These are phyloP conservation scores for Kregervanrija pseudodelftensis DNA, from an alignment of 805 yeast species.

Conservation along the genomic window DNA sequence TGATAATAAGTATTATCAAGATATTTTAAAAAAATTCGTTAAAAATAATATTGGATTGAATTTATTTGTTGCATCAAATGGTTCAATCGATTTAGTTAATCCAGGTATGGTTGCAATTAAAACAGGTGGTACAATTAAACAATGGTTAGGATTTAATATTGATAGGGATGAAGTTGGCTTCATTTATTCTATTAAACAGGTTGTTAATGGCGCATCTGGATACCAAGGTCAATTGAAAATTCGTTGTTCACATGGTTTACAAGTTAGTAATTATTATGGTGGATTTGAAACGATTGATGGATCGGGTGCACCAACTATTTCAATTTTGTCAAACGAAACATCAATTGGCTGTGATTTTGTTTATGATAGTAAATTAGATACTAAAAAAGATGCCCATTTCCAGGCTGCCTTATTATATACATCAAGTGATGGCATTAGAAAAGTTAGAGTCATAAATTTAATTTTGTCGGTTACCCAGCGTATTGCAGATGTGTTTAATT, in stretches of 20 bases:
- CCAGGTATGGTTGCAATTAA: conserved; percentile 54
- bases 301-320: conserved; percentile 21
- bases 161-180: conserved; percentile 63
- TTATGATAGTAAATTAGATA: conserved; percentile 68
- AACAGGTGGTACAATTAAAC: conserved; percentile 65
- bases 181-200: conserved; percentile 49
- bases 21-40: conserved; percentile 50
- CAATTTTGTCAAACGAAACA: conserved; percentile 39
- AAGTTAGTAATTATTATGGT: conserved; percentile 70
- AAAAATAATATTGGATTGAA: conserved; percentile 66
- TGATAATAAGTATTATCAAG: conserved; percentile 53
- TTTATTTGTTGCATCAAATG: conserved; percentile 58
- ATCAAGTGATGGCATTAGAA: conserved; percentile 63
- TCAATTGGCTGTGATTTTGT: conserved; percentile 63
- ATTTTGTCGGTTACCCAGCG: conserved; percentile 77
- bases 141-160: conserved; percentile 60
- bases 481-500: conserved; percentile 64
- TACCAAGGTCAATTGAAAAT: conserved; percentile 78
- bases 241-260: conserved; percentile 83
- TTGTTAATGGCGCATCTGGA: conserved; percentile 49
- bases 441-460: conserved; percentile 79
- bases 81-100: conserved; percentile 63
- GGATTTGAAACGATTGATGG: conserved; percentile 35
- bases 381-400: conserved; percentile 75
- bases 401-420: conserved; percentile 89